Evolutionary conservation across 2,329 filamentous ascomycete genomes (phyloP), one percentile per base, ranked within the genome.

Genomic region (Rhynchosporium agropyri): DNA sequence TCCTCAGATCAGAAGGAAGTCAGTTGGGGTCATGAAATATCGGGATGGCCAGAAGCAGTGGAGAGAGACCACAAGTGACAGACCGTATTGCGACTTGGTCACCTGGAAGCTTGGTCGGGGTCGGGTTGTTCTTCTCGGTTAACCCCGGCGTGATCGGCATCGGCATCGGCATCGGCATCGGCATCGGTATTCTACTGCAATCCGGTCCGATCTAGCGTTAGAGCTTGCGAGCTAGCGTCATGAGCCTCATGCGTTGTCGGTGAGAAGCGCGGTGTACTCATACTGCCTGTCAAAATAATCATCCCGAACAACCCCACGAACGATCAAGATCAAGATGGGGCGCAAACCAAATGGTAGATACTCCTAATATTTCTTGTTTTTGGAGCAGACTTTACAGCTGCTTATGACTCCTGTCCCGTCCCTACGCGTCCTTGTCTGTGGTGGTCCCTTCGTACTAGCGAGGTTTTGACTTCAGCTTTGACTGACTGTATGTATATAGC

Each of bases 251-350:
- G 9, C 12, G 48, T 36, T 28, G 13, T 51, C 43, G 43, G 43
- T 46, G 43, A 46, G n/a, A 26, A 20, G 43, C 43, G 43, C 43
- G 43, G 43, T 46, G 43, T 46, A 15, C 12, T 10, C 48, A 42
- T 29, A 57, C 54, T 57, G 29, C 33, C 38, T 38, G 54, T 46
- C 54, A 45, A 42, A 38, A 57, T 57, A 43, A 38, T 45, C 29
- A 43, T 45, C 54, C 9, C n/a, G n/a, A 45, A 45, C 40, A 20
- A 57, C 54, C 40, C 40, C 54, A 33, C 42, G 33, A 26, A 36
- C 20, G 20, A 36, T 36, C 43, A 15, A 49, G n/a, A 7, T 49
- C 56, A 60, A 46, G 46, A 71, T 70, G 68, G 68, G 69, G 58
- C 60, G 63, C n/a, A 62, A 62, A 62, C 63, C 63, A 60, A 59